Evolutionary conservation across 176 grass and related monocot genomes (phyloP), one percentile per base, ranked within the genome.

Genomic region (Zizania latifolia): DNA sequence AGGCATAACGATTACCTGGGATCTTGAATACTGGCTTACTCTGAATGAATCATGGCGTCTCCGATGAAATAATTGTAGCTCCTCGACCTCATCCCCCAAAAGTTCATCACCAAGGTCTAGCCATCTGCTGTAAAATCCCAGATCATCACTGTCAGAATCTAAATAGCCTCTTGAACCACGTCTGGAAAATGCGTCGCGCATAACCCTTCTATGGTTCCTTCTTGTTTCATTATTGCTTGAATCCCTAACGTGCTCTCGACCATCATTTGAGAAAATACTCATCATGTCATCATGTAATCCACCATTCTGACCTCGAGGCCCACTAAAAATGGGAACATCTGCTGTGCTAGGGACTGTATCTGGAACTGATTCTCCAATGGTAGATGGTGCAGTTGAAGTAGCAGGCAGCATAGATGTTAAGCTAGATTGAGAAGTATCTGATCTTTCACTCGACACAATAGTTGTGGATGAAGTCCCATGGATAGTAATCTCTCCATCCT

Each of bases 1-100:
- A 56, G 67, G 11, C 53, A 85, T 81, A 72, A 54, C 21, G 77
- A 76, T 89, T 85, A 97, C 91, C 88, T 74, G 77, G 33, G 94
- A 89, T 93, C 91, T 93, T 74, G 86, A 92, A 80, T 97, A 85
- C 81, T 92, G 85, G 81, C 87, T 97, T 77, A 92, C 81, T 89
- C 86, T 86, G 68, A 83, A 83, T 58, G 89, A 87, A 56, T 68
- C 86, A 87, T 91, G 81, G 17, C 78, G 94, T 44, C 94, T 93
- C 7, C 70, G 83, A 74, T 87, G 90, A 53, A 84, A 83, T 59
- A 77, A 92, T 38, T 86, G 79, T 80, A 84, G 82, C 30, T 87
- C 94, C 64, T 89, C 90, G 74, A 85, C 74, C 53, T 78, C 78
- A 64, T 87, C 89, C 50, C 71, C 86, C 71, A 90, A 89, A 72